These are phyloP conservation scores for Fusarium papillatum DNA, from an alignment of 2,329 filamentous ascomycete species.

Conservation along the genomic window DNA sequence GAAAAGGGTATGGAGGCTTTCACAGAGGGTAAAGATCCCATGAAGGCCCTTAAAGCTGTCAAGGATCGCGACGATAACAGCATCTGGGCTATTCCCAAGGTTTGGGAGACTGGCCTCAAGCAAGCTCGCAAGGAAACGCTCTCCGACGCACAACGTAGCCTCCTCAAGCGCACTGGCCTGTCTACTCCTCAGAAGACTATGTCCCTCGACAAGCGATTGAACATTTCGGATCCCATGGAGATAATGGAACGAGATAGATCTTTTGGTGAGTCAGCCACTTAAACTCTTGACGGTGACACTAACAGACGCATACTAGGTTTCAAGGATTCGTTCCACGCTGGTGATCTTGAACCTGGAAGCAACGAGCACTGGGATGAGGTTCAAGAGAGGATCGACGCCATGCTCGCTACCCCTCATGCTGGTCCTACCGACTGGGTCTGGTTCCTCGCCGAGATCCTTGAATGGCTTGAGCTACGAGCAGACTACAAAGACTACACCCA, in stretches of 20 bases:
- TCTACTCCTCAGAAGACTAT: background rate
- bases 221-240: slow-evolving; percentile 28
- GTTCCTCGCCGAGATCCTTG: slow-evolving; percentile 37
- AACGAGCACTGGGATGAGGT: slow-evolving; percentile 33
- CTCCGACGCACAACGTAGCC: background rate
- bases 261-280: slow-evolving; percentile 18
- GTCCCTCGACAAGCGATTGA: slow-evolving; percentile 11
- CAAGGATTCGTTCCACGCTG: slow-evolving; percentile 44
- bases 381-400: slow-evolving; percentile 28
- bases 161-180: slow-evolving; percentile 30
- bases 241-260: slow-evolving; percentile 43
- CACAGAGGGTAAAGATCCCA: slow-evolving; percentile 13
- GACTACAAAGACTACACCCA: slow-evolving; percentile 13
- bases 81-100: slow-evolving; percentile 38
- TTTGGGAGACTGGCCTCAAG: slow-evolving; percentile 39
- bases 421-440: slow-evolving; percentile 41
- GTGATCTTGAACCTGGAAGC: slow-evolving; percentile 43
- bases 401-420: slow-evolving; percentile 23
- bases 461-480: slow-evolving; percentile 39
- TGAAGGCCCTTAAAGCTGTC: background rate
- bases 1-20: slow-evolving; percentile 29
- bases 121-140: slow-evolving; percentile 17
- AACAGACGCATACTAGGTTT: slow-evolving; percentile 20
- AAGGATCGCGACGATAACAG: slow-evolving; percentile 24
- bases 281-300: background rate